phyloP scores from a whole-genome alignment of 1,139 yeast species.

The Magnusiomyces magnusii region DNA sequence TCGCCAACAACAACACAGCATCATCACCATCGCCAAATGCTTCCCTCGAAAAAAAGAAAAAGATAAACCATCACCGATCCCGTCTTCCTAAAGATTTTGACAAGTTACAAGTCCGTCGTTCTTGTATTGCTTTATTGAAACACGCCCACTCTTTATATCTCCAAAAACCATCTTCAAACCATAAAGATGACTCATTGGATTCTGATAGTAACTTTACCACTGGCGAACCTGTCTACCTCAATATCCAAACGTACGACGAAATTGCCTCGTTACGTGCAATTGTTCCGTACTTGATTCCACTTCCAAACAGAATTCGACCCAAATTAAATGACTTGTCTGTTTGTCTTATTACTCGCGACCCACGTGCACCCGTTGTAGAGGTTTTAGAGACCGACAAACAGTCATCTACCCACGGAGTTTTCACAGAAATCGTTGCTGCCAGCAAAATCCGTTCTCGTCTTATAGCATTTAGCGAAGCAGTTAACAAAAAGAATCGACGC shows the following conservation, averaged over 20 bases:
- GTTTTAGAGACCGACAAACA: constrained; percentile 19
- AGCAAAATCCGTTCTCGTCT: constrained; percentile 19
- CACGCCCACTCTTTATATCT: constrained; percentile 8
- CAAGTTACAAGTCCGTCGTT: constrained; percentile 10
- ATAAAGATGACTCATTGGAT: neutral
- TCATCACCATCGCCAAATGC: neutral
- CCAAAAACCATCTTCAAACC: neutral
- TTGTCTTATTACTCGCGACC: constrained; percentile 25
- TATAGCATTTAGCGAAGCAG: constrained; percentile 1
- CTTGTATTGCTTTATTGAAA: constrained; percentile 12
- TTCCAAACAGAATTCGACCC: constrained; percentile 22
- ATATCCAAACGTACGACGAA: constrained; percentile 10
- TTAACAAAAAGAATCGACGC: constrained; percentile 4
- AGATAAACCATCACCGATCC: neutral
- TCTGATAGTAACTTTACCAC: neutral
- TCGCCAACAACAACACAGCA: neutral
- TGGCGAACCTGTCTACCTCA: constrained; percentile 13
- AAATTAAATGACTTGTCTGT: constrained; percentile 20
- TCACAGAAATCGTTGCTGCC: constrained; percentile 24
- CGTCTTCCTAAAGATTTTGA: constrained; percentile 15
- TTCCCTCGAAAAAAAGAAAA: neutral
- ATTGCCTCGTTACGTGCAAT: constrained; percentile 2
- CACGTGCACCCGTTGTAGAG: constrained; percentile 20
- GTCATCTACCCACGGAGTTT: constrained; percentile 23
- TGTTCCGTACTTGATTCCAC: constrained; percentile 22